phyloP scores from a whole-genome alignment of 2,329 filamentous ascomycete species.

The Mycogone perniciosa region DNA sequence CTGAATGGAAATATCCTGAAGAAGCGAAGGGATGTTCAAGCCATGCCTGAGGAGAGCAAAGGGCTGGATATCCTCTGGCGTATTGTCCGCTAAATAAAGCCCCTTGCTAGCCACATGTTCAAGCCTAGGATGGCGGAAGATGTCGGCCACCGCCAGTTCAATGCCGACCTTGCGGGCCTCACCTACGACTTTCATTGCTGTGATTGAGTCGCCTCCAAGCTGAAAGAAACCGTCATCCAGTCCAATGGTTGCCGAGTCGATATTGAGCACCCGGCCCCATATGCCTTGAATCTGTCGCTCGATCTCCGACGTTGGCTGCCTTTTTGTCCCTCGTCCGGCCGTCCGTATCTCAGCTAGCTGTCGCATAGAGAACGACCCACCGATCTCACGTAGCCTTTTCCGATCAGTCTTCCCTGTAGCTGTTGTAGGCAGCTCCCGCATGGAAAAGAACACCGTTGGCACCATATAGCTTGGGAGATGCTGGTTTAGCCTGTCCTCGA shows the following conservation, averaged over 20 bases:
- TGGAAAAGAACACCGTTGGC: not conserved
- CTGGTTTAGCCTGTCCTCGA: not conserved
- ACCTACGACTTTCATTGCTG: constrained; percentile 37
- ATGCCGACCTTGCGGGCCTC: constrained; percentile 22
- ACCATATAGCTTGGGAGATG: not conserved
- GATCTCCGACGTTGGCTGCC: not conserved
- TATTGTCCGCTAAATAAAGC: too few species aligned
- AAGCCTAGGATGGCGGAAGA: constrained; percentile 9
- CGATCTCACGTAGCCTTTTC: not conserved
- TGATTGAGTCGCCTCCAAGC: constrained; percentile 39
- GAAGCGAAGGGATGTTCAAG: not conserved
- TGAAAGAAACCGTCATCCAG: constrained; percentile 29
- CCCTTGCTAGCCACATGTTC: not conserved
- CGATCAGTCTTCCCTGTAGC: not conserved
- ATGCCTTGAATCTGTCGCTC: not conserved
- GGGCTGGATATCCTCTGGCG: not conserved
- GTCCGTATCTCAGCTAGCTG: not conserved
- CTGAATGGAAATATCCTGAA: not conserved
- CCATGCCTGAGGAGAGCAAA: constrained; percentile 6
- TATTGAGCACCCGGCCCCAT: not conserved
- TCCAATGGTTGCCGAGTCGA: not conserved
- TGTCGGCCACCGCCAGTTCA: constrained; percentile 7
- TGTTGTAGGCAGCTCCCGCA: not conserved
- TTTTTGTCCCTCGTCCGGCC: not conserved
- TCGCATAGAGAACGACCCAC: not conserved